Base-by-base conservation (phyloP, 179 eudicot species). In the Silene coronaria region DNA sequence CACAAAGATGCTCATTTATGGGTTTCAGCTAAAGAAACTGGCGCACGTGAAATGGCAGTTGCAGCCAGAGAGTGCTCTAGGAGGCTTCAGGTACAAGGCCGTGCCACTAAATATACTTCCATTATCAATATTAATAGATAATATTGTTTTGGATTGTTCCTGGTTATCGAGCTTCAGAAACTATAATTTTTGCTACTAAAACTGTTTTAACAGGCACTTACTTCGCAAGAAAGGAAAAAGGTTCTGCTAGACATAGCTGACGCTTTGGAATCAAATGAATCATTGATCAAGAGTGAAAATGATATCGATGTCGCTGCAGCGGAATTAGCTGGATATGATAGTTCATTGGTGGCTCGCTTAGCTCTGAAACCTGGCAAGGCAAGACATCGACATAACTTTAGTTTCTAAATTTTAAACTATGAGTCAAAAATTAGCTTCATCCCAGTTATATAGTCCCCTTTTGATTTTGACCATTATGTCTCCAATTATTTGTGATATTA, bases 11-110 rank as follows among this genome's bases (percentile, higher is more conserved):
- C 94, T 26, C 88, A 87, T 68, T 72, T 80, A 36, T 86, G 88
- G 88, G 79, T 70, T 77, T 63, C 89, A 80, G 48, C n/a, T 53
- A 86, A 80, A 80, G 94, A 92, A 70, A 71, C 77, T 63, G 81
- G 85, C 79, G 89, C 84, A 3, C 90, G 94, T 67, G 91, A 91
- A 62, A 93, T 93, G 98, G 97, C 98, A 22, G 88, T 89, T 83
- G 88, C 98, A 19, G 97, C 98, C 14, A 87, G 94, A 81, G 98
- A 90, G 67, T 77, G 94, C 86, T 94, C 97, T 22, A 85, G 93
- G 75, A 81, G 84, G 55, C 91, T 94, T 73, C 98, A 94, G 96
- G 98, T 93, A 69, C 74, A 1, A 5, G 51, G 65, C 45, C 32
- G 46, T 64, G n/a, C 34, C 14, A 36, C 21, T 36, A 61, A 61